phyloP scores from a whole-genome alignment of 2,329 filamentous ascomycete genomes.

The Talaromyces sp. region DNA sequence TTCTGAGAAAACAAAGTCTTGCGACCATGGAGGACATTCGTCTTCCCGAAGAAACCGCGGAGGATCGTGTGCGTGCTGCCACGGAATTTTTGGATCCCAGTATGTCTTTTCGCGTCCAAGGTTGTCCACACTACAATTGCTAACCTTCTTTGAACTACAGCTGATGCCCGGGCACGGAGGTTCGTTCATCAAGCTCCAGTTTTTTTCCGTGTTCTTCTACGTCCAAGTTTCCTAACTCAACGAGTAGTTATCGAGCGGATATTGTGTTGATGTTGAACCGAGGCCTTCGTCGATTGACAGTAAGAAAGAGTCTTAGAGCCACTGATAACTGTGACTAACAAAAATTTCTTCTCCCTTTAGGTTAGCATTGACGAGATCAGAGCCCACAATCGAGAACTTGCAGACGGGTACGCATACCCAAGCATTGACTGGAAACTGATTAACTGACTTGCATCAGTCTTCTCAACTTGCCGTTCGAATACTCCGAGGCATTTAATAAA shows the following conservation, averaged over 20 bases:
- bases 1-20: conserved; percentile 3
- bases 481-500: conserved; percentile 77
- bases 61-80: conserved; percentile 79
- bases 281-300: conserved; percentile 53
- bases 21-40: conserved; percentile 63
- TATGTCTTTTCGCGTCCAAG: conserved; percentile 36
- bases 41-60: conserved; percentile 77
- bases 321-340: neutral
- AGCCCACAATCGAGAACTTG: conserved; percentile 77
- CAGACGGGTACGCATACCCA: conserved; percentile 50
- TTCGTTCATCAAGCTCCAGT: conserved; percentile 21
- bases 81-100: conserved; percentile 90
- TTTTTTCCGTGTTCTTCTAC: neutral
- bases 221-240: neutral
- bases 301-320: conserved; percentile 22
- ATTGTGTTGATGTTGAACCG: conserved; percentile 72
- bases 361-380: conserved; percentile 89
- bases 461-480: conserved; percentile 83
- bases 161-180: conserved; percentile 53
- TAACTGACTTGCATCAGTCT: conserved; percentile 50
- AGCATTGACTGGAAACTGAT: neutral
- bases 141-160: conserved; percentile 29
- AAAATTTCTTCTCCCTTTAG: conserved; percentile 20
- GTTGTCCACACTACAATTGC: neutral
- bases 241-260: conserved; percentile 73